These are phyloP conservation scores for Blastomyces silverae DNA, from an alignment of 2,329 filamentous ascomycete species.

Conservation along the genomic window DNA sequence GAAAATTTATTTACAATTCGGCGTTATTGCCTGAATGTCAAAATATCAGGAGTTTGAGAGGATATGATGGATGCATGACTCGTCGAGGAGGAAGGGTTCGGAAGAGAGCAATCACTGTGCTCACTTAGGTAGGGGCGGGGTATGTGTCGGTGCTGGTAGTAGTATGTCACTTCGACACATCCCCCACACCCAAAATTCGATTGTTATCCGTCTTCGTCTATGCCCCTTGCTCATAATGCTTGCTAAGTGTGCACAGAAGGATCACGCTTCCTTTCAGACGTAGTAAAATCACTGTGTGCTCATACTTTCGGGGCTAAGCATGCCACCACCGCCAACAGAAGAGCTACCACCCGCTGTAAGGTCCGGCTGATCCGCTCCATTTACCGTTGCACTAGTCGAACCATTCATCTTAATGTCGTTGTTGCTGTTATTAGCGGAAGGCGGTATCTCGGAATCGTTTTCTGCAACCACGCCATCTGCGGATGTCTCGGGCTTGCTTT, in stretches of 20 bases:
- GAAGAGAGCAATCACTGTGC: neutral
- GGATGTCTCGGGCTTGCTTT: constrained; percentile 16
- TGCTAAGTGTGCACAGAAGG: neutral
- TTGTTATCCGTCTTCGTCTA: neutral
- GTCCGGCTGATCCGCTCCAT: constrained; percentile 57
- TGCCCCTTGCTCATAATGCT: neutral
- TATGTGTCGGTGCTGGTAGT: neutral
- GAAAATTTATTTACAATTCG: neutral
- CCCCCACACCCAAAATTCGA: neutral
- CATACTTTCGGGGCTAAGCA: constrained; percentile 81
- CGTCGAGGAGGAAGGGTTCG: neutral
- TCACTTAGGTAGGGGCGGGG: neutral
- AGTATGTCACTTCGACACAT: neutral
- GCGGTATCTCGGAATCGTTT: constrained; percentile 13
- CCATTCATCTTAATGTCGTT: constrained; percentile 29
- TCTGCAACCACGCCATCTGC: constrained; percentile 7
- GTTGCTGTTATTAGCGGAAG: constrained; percentile 17
- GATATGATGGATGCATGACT: neutral
- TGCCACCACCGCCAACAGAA: constrained; percentile 55
- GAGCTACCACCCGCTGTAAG: constrained; percentile 29
- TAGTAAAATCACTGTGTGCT: constrained; percentile 36
- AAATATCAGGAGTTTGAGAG: constrained; percentile 1
- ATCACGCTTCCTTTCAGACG: no score
- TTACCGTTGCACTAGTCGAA: constrained; percentile 38
- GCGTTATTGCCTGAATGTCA: constrained; percentile 1